Evolutionary conservation across 2,329 filamentous ascomycete genomes (phyloP).

Genomic region (Chaetothyriales sp.): DNA sequence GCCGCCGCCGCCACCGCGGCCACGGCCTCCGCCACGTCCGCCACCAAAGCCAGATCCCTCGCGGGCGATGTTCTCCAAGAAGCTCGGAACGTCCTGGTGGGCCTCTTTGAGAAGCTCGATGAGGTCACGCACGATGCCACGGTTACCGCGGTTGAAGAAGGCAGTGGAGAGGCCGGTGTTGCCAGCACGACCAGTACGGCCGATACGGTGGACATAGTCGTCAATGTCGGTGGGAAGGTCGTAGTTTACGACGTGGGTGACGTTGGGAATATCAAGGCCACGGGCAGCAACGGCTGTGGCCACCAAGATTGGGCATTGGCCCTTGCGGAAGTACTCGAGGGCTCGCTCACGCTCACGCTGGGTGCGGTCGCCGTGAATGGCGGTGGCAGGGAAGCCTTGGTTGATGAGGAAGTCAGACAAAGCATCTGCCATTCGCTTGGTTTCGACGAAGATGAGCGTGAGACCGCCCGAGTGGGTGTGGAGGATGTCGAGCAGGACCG

Average conservation of each 20-base stretch:
- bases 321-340: conserved; percentile 93
- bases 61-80: conserved; percentile 94
- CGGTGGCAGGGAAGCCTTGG: conserved; percentile 94
- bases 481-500: conserved; percentile 89
- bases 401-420: conserved; percentile 97
- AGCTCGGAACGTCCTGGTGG: conserved; percentile 87
- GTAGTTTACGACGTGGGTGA: conserved; percentile 97
- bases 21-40: conserved; percentile 49
- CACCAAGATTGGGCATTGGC: conserved; percentile 87
- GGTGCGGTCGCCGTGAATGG: conserved; percentile 95
- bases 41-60: conserved; percentile 76
- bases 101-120: conserved; percentile 97
- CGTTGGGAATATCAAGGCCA: conserved; percentile 87
- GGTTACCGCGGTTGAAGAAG: conserved; percentile 99
- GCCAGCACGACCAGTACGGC: conserved; percentile 98
- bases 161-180: conserved; percentile 97
- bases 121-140: conserved; percentile 89
- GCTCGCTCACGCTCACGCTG: conserved; percentile 98
- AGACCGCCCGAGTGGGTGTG: conserved; percentile 83
- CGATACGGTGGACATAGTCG: conserved; percentile 97
- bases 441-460: conserved; percentile 97
- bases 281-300: conserved; percentile 90
- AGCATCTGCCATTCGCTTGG: conserved; percentile 98
- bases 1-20: conserved; percentile 63
- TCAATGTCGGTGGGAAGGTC: conserved; percentile 98